These are phyloP conservation scores for Meredithiella fracta DNA, from an alignment of 2,329 filamentous ascomycete species.

Conservation along the genomic window DNA sequence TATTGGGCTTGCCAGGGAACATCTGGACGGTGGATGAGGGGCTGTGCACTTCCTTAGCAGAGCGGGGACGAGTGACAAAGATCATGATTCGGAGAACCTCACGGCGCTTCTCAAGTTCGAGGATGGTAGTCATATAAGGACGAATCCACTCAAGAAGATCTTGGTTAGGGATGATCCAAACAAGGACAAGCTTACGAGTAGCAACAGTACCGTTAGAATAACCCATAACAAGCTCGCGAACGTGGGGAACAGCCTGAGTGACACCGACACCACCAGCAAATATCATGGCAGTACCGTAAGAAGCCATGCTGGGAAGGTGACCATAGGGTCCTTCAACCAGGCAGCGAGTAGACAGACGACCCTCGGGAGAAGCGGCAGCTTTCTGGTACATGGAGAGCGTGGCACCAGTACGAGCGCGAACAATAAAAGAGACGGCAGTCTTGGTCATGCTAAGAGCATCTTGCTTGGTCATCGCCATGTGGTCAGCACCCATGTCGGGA, in stretches of 20 bases:
- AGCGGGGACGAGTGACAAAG: conserved; percentile 58
- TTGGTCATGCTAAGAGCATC: conserved; percentile 44
- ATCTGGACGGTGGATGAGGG: conserved; percentile 65
- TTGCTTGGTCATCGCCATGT: conserved; percentile 41
- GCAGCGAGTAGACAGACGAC: conserved; percentile 46
- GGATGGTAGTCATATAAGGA: conserved; percentile 68
- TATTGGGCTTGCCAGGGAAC: conserved; percentile 66
- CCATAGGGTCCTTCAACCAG: conserved; percentile 66
- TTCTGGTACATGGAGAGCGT: conserved; percentile 53
- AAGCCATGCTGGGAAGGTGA: conserved; percentile 51
- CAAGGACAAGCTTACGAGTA: conserved; percentile 53
- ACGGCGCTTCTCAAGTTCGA: conserved; percentile 56
- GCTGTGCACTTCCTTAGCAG: conserved; percentile 66
- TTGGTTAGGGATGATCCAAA: conserved; percentile 65
- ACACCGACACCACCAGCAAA: conserved; percentile 71
- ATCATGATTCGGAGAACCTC: conserved; percentile 62
- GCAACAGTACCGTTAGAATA: conserved; percentile 53
- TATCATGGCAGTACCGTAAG: conserved; percentile 62
- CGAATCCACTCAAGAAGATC: conserved; percentile 74
- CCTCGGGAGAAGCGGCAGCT: conserved; percentile 43
- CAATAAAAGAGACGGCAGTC: conserved; percentile 52
- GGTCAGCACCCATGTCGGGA: conserved; percentile 33
- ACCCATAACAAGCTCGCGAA: conserved; percentile 54
- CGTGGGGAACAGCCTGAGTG: conserved; percentile 61
- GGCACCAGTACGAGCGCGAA: conserved; percentile 58